These are phyloP conservation scores for Lactarius vividus DNA, from an alignment of 768 basidiomycete species.

Conservation along the genomic window DNA sequence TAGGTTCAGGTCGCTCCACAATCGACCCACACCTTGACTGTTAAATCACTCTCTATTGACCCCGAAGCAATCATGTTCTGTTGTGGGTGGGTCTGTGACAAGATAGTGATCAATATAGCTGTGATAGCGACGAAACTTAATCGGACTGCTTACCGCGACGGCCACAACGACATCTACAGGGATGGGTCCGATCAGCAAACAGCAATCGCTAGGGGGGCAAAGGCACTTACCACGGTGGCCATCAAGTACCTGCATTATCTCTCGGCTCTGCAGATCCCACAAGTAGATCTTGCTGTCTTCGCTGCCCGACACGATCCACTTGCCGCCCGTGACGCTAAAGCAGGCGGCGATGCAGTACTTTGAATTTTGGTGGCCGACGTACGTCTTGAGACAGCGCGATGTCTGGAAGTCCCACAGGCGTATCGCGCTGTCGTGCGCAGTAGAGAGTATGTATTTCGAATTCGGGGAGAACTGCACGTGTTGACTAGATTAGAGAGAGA, in stretches of 20 bases:
- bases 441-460: slow-evolving; percentile 90
- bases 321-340: slow-evolving; percentile 81
- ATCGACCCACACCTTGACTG: slow-evolving; percentile 83
- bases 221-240: slow-evolving; percentile 63
- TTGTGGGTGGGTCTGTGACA: slow-evolving; percentile 70
- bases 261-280: slow-evolving; percentile 88
- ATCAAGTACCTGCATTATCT: slow-evolving; percentile 76
- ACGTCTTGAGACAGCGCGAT: slow-evolving; percentile 87
- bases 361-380: slow-evolving; percentile 76
- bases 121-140: slow-evolving; percentile 6
- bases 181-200: background rate
- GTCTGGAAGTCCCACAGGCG: slow-evolving; percentile 95
- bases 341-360: slow-evolving; percentile 84
- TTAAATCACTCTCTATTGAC: slow-evolving; percentile 78
- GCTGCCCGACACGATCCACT: slow-evolving; percentile 88
- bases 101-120: background rate
- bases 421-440: slow-evolving; percentile 89
- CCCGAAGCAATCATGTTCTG: slow-evolving; percentile 88
- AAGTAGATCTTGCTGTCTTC: slow-evolving; percentile 89
- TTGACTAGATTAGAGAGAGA: slow-evolving; percentile 49
- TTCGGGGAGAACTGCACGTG: slow-evolving; percentile 95
- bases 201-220: background rate
- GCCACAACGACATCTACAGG: slow-evolving; percentile 70
- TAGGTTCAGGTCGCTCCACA: slow-evolving; percentile 22
- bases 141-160: slow-evolving; percentile 54